These are phyloP conservation scores for Diutina neorugosa DNA, from an alignment of 1,139 yeast genomes.

Conservation along the genomic window DNA sequence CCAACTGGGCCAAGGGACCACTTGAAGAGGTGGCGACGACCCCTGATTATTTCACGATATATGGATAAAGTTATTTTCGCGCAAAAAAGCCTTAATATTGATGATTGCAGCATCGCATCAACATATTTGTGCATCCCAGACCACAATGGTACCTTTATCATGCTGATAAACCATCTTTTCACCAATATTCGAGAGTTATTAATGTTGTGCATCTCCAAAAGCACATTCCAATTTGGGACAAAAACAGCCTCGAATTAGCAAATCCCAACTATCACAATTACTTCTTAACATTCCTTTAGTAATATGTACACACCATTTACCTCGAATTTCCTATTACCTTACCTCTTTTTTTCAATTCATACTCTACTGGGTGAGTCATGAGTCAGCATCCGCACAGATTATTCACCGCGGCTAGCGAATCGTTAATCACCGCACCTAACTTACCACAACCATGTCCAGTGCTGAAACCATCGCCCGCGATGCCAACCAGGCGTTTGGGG, in stretches of 20 bases:
- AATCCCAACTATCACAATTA: no score
- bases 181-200: no score
- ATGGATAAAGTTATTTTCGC: background rate
- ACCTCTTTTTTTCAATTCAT: background rate
- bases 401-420: background rate
- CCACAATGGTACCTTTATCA: no score
- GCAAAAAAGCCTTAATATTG: background rate
- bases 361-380: background rate
- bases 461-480: conserved; percentile 45
- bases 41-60: background rate
- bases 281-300: no score
- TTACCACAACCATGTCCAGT: background rate
- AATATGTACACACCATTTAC: no score
- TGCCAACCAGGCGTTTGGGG: conserved; percentile 71
- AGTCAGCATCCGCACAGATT: background rate
- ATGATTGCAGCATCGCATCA: background rate
- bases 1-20: conserved; percentile 85
- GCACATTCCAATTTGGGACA: no score
- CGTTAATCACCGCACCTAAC: background rate
- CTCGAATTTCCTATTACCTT: no score
- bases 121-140: no score
- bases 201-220: no score
- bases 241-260: no score
- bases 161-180: no score
- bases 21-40: background rate